Conservation (phyloP, 1,284 basidiomycete species). For the Rhodofomes roseus region DNA sequence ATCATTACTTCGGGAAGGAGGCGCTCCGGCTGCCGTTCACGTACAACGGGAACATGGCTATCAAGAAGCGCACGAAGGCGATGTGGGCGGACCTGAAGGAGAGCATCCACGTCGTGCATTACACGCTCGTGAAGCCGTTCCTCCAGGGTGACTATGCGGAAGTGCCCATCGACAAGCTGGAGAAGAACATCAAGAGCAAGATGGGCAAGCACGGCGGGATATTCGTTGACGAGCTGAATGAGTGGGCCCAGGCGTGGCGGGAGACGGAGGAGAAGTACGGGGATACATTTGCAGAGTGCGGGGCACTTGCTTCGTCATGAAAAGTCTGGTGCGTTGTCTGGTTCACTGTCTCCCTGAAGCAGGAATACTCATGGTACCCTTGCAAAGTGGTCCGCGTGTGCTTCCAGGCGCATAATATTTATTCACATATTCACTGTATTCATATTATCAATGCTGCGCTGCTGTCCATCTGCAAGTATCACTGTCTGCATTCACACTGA, state of each 20-base stretch:
- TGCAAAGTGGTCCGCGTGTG: too few relatives aligned
- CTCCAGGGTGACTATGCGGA: constrained; percentile 21
- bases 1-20: constrained; percentile 38
- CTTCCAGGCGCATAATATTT: too few relatives aligned
- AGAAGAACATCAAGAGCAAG: constrained; percentile 12
- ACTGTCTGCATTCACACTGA: too few relatives aligned
- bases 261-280: constrained; percentile 22
- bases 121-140: constrained; percentile 41
- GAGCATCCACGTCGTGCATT: constrained; percentile 39
- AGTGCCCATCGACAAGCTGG: constrained; percentile 20
- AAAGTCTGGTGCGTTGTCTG: not conserved
- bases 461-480: too few relatives aligned
- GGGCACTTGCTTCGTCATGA: not conserved
- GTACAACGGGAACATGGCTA: constrained; percentile 44
- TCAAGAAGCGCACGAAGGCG: constrained; percentile 32
- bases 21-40: constrained; percentile 38
- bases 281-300: constrained; percentile 15
- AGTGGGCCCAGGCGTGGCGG: constrained; percentile 31
- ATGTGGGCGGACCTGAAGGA: constrained; percentile 35
- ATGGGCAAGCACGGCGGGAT: constrained; percentile 10
- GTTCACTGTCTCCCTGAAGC: too few relatives aligned
- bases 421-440: too few relatives aligned
- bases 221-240: constrained; percentile 27
- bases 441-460: too few relatives aligned
- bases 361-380: too few relatives aligned